Conservation (phyloP, 2,329 filamentous ascomycete genomes). For the Incumbomyces lentus region DNA sequence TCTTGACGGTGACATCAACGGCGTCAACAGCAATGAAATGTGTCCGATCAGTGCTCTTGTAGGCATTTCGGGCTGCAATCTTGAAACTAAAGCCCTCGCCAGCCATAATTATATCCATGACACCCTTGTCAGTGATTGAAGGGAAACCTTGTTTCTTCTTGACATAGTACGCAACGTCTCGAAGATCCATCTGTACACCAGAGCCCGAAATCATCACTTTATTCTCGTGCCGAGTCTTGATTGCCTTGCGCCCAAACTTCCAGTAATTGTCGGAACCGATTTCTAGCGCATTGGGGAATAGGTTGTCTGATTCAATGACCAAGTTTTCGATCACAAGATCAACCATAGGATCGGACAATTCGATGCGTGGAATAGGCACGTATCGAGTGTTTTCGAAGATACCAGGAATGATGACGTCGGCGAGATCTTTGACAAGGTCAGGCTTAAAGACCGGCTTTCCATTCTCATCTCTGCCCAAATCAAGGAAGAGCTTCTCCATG, state of each 20-base stretch:
- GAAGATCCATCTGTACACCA: slow-evolving; percentile 82
- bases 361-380: slow-evolving; percentile 85
- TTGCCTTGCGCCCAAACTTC: slow-evolving; percentile 84
- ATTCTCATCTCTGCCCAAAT: slow-evolving; percentile 76
- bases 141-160: slow-evolving; percentile 94
- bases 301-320: slow-evolving; percentile 90
- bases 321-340: slow-evolving; percentile 91
- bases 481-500: slow-evolving; percentile 73
- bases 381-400: slow-evolving; percentile 80
- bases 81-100: slow-evolving; percentile 87
- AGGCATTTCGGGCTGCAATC: slow-evolving; percentile 73
- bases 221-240: slow-evolving; percentile 71
- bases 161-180: slow-evolving; percentile 85
- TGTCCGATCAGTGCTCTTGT: slow-evolving; percentile 59
- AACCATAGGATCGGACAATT: slow-evolving; percentile 73
- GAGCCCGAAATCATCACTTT: slow-evolving; percentile 74
- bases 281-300: slow-evolving; percentile 86
- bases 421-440: slow-evolving; percentile 79
- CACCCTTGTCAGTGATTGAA: slow-evolving; percentile 71
- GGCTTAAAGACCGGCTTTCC: slow-evolving; percentile 88
- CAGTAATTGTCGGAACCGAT: slow-evolving; percentile 88
- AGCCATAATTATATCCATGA: slow-evolving; percentile 78
- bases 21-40: slow-evolving; percentile 94
- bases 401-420: slow-evolving; percentile 72
- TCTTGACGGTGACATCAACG: slow-evolving; percentile 69